Percentiles rank a stretch among this genome's conserved stretches.
Evolutionary conservation across 495 filamentous ascomycete species (phyloP).

Genomic region (Cercophora sp.): DNA sequence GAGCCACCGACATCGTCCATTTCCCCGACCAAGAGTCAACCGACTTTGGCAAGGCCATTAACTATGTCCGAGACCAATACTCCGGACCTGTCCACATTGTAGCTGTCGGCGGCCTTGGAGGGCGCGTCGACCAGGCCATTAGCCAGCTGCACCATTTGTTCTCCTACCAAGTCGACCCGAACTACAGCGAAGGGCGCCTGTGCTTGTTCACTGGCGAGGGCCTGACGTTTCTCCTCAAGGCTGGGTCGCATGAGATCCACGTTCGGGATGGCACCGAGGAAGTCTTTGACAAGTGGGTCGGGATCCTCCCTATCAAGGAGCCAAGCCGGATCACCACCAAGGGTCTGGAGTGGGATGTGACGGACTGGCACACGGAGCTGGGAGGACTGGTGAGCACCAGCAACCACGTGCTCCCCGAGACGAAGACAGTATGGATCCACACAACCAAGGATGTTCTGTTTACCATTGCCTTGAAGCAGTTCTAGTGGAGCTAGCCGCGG

Average conservation of each 20-base stretch:
- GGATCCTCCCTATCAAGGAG: conserved; percentile 77
- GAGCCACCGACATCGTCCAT: conserved; percentile 50
- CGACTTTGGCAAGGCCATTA: conserved; percentile 63
- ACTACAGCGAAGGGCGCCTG: conserved; percentile 45
- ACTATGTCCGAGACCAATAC: conserved; percentile 31
- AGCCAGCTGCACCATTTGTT: conserved; percentile 80
- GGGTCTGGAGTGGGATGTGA: conserved; percentile 88
- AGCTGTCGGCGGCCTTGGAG: conserved; percentile 78
- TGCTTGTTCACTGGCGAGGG: conserved; percentile 75
- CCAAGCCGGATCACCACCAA: conserved; percentile 67
- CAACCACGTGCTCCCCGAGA: conserved; percentile 66
- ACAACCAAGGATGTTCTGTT: conserved; percentile 73
- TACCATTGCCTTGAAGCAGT: conserved; percentile 65
- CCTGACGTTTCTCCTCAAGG: conserved; percentile 71
- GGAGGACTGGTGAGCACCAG: conserved; percentile 87
- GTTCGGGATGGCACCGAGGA: conserved; percentile 42
- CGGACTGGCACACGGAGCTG: conserved; percentile 74
- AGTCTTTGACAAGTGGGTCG: conserved; percentile 61
- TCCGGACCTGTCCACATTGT: conserved; percentile 48
- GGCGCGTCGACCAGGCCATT: conserved; percentile 87
- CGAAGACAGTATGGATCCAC: conserved; percentile 51
- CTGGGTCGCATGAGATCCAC: conserved; percentile 64
- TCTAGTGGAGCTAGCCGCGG: conserved; percentile 4
- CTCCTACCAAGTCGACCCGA: conserved; percentile 48
- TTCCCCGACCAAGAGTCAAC: conserved; percentile 80